Evolutionary conservation across 2,329 filamentous ascomycete species (phyloP), one percentile per base, ranked within the genome.

Genomic region (Fusarium mexicanum): DNA sequence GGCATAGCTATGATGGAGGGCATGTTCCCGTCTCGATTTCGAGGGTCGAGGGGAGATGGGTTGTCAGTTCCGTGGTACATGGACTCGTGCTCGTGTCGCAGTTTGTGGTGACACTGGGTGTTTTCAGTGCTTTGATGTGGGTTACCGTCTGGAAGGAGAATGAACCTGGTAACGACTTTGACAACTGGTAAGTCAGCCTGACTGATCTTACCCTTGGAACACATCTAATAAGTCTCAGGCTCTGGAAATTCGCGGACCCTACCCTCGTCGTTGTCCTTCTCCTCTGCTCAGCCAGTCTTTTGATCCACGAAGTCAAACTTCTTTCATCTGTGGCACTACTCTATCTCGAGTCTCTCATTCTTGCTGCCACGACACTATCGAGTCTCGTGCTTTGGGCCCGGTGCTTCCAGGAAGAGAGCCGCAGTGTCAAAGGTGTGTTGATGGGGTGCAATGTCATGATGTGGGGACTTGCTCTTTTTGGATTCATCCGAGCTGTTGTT

Each of bases 101-200:
- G 63, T 77, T 75, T 58, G 29, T 65, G 5, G 75, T 75, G 14
- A 70, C 78, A n/a, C 44, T 80, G 40, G 66, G 46, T 2, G 73
- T 81, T 24, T 76, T 80, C 29, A 73, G 78, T 17, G 74, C 77
- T 17, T 55, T 81, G 31, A 71, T 77, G 37, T 80, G 78, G 62
- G 69, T 79, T 41, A 74, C 76, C 5, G 64, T 81, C 22, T 79
- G 75, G 75, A 71, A 74, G 37, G 73, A 76, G 64, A 65, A 65
- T 2, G 74, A 76, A 6, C 41, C 64, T 1, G 78, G 77, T 14
- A 71, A 72, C 11, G 68, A 66, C 8, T 78, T 80, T 46, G 78
- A 76, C 53, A 67, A 73, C 11, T 79, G 79, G 78, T 80, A 35
- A 55, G 74, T 61, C 3, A 7, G n/a, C 5, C 16, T 51, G 20